Percentiles rank a stretch among this genome's conserved stretches.
Conservation (phyloP, 345 rosid species). For the thale cress (Arabidopsis thaliana) region DNA sequence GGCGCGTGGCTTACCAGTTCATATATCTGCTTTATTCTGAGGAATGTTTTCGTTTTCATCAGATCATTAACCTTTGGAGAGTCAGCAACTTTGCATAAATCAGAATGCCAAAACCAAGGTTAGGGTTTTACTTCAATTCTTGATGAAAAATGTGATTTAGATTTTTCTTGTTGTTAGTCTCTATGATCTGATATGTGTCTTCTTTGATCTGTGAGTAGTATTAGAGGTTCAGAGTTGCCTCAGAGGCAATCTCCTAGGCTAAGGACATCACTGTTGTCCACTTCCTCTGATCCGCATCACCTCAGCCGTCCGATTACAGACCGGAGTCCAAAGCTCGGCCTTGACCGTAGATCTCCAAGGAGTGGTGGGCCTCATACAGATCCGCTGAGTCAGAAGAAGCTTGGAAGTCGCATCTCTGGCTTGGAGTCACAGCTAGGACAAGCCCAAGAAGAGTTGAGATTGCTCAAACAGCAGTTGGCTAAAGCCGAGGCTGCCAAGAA, state of each 20-base stretch:
- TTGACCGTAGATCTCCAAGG: conserved; percentile 73
- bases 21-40: conserved; percentile 1
- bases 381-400: conserved; percentile 69
- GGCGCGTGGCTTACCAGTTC: conserved; percentile 19
- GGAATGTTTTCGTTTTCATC: conserved; percentile 23
- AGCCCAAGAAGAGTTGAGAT: conserved; percentile 81
- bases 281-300: conserved; percentile 58
- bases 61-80: conserved; percentile 41
- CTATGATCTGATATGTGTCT: conserved; percentile 12
- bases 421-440: conserved; percentile 88
- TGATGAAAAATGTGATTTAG: not conserved
- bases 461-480: conserved; percentile 69
- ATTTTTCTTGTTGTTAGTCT: not conserved
- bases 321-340: conserved; percentile 62
- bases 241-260: conserved; percentile 75
- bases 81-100: not conserved
- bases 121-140: not conserved
- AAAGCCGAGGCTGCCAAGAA: conserved; percentile 84
- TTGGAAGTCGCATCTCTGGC: conserved; percentile 80
- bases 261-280: conserved; percentile 50
- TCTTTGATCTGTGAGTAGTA: conserved; percentile 16
- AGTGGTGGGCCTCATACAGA: conserved; percentile 57
- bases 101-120: conserved; percentile 85
- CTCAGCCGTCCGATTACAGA: conserved; percentile 60
- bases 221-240: conserved; percentile 59